Evolutionary conservation across 192 early-diverging fungal species (phyloP).

Genomic region (Entomortierella parvispora): DNA sequence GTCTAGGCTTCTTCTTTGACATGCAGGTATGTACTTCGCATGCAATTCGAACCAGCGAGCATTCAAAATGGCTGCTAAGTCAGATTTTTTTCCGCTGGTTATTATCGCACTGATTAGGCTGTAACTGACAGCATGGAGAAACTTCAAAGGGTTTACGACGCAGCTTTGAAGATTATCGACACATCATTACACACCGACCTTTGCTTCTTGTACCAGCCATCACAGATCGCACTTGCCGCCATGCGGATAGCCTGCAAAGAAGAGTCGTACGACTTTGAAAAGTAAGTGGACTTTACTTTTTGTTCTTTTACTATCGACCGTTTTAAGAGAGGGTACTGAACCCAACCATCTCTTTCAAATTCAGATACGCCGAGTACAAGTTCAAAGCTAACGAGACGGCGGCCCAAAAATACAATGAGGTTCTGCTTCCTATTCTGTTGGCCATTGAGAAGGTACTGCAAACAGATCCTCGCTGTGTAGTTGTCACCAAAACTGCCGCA

Average conservation of each 20-base stretch:
- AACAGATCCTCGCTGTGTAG: constrained; percentile 44
- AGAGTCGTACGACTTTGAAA: constrained; percentile 64
- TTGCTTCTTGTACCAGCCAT: constrained; percentile 79
- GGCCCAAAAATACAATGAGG: constrained; percentile 43
- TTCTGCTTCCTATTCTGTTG: constrained; percentile 59
- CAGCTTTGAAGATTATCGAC: constrained; percentile 62
- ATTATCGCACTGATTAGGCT: constrained; percentile 41
- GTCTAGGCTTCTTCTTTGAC: constrained; percentile 78
- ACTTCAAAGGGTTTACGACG: constrained; percentile 64
- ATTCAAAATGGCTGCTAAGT: no score
- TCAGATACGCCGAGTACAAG: constrained; percentile 33
- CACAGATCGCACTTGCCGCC: constrained; percentile 78
- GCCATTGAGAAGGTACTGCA: constrained; percentile 61
- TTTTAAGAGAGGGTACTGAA: no score
- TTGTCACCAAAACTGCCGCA: constrained; percentile 57
- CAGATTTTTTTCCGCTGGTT: no score
- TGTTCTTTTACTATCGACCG: constrained; percentile 5
- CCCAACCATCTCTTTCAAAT: no score
- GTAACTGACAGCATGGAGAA: constrained; percentile 52
- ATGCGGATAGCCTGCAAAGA: constrained; percentile 68
- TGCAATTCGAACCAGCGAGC: no score
- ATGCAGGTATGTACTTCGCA: constrained; percentile 61
- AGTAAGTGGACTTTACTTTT: constrained; percentile 10
- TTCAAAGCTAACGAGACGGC: constrained; percentile 31
- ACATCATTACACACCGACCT: constrained; percentile 75